These are phyloP conservation scores for Termitomyces eurrhizus DNA, from an alignment of 768 basidiomycete species.

Conservation along the genomic window DNA sequence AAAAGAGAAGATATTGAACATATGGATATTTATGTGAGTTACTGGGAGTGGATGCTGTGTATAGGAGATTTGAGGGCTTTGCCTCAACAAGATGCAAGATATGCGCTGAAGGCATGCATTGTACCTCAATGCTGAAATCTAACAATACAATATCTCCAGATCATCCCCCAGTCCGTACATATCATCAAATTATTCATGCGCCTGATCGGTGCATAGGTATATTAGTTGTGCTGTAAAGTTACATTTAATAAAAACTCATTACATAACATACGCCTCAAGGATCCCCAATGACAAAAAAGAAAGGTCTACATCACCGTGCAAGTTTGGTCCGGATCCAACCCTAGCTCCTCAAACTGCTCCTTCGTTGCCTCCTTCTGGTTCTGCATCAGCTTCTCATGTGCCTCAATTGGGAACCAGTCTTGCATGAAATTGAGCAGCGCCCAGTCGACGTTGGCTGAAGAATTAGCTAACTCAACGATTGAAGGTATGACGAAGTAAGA, in stretches of 20 bases:
- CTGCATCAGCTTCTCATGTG: constrained; percentile 64
- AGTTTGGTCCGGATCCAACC: constrained; percentile 42
- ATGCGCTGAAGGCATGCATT: no score
- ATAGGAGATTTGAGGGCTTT: no score
- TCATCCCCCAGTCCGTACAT: no score
- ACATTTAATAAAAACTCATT: neutral
- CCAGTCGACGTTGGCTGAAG: constrained; percentile 72
- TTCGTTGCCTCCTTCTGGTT: constrained; percentile 72
- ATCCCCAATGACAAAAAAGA: neutral
- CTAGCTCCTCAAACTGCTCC: constrained; percentile 67
- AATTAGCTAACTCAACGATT: constrained; percentile 2
- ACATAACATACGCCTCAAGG: neutral
- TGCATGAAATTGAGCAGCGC: constrained; percentile 82
- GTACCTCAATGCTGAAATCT: no score
- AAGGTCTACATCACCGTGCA: constrained; percentile 28
- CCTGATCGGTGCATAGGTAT: no score
- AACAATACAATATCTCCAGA: no score
- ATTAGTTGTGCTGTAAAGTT: neutral
- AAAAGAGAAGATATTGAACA: no score
- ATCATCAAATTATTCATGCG: no score
- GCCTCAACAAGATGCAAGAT: no score
- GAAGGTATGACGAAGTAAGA: neutral
- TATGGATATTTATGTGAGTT: no score
- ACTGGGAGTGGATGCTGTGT: no score
- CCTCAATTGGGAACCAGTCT: constrained; percentile 88